Conservation (phyloP, 495 filamentous ascomycete genomes). For the Tuber borchii region DNA sequence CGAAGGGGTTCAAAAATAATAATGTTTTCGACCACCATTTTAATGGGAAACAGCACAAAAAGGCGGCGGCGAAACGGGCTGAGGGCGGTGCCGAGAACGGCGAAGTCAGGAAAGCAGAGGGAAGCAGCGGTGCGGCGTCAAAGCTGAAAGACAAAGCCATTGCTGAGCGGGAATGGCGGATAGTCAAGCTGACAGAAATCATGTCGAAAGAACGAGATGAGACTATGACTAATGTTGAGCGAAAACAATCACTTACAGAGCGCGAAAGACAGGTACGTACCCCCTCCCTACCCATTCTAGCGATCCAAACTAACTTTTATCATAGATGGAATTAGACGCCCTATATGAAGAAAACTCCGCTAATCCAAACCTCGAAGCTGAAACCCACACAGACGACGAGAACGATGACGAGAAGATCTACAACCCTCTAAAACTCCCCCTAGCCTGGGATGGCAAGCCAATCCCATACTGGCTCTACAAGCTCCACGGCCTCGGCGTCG, state of each 20-base stretch:
- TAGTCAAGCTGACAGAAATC: constrained; percentile 65
- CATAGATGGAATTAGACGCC: constrained; percentile 72
- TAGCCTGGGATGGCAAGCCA: constrained; percentile 96
- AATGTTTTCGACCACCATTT: constrained; percentile 90
- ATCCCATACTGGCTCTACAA: constrained; percentile 99
- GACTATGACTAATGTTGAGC: constrained; percentile 85
- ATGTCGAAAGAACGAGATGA: constrained; percentile 76
- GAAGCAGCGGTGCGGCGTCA: constrained; percentile 35
- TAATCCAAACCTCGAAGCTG: constrained; percentile 35
- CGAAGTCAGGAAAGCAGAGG: constrained; percentile 37
- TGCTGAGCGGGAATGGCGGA: constrained; percentile 77
- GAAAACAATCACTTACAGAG: constrained; percentile 92
- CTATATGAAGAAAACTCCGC: constrained; percentile 47
- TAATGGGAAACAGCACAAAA: constrained; percentile 83
- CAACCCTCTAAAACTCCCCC: constrained; percentile 89
- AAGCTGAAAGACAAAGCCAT: constrained; percentile 83
- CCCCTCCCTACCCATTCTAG: neutral
- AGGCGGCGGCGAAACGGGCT: constrained; percentile 59
- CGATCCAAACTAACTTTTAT: neutral
- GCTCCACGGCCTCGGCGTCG: constrained; percentile 87
- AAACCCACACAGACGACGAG: constrained; percentile 54
- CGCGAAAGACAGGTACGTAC: constrained; percentile 62
- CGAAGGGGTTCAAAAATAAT: constrained; percentile 90
- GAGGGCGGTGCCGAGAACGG: constrained; percentile 25
- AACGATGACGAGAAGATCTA: constrained; percentile 83